Conservation (phyloP, 345 rosid species). For the Eucalyptus guilfoylei region DNA sequence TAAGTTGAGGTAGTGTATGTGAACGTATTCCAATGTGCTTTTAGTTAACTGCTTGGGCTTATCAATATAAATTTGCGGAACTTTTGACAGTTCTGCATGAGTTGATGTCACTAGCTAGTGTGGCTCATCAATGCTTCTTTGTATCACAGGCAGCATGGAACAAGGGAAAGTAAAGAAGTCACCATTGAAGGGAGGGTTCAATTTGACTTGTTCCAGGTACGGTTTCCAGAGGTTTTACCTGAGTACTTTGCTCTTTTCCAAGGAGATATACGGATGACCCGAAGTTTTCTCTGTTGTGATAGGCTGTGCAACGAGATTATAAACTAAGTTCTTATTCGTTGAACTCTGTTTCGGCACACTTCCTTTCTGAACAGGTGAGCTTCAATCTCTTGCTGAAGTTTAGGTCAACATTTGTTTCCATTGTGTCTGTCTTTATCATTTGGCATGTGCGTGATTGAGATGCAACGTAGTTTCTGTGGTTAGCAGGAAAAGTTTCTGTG, state of each 20-base stretch:
- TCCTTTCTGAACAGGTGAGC: slow-evolving; percentile 91
- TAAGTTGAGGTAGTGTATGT: not conserved
- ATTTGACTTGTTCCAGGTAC: slow-evolving; percentile 96
- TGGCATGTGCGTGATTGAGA: not conserved
- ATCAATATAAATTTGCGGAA: not conserved
- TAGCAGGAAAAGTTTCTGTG: not conserved
- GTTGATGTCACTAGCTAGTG: not conserved
- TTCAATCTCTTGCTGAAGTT: not conserved
- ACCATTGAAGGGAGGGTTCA: slow-evolving; percentile 94
- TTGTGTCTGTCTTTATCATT: not conserved
- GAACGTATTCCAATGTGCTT: not conserved
- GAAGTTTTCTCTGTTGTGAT: not conserved
- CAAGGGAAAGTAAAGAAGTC: slow-evolving; percentile 94
- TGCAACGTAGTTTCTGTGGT: not conserved
- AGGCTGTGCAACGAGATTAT: slow-evolving; percentile 86
- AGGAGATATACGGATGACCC: not conserved
- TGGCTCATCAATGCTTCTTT: not conserved
- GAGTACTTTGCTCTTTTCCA: not conserved
- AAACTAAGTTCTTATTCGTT: slow-evolving; percentile 93
- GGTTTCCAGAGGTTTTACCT: not conserved
- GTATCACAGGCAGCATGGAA: slow-evolving; percentile 72
- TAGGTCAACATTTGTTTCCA: not conserved
- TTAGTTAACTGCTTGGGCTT: not conserved
- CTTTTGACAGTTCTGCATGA: not conserved
- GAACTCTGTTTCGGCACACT: slow-evolving; percentile 96